phyloP scores from a whole-genome alignment of 2,329 filamentous ascomycete genomes.

The Aspergillus uvarum region DNA sequence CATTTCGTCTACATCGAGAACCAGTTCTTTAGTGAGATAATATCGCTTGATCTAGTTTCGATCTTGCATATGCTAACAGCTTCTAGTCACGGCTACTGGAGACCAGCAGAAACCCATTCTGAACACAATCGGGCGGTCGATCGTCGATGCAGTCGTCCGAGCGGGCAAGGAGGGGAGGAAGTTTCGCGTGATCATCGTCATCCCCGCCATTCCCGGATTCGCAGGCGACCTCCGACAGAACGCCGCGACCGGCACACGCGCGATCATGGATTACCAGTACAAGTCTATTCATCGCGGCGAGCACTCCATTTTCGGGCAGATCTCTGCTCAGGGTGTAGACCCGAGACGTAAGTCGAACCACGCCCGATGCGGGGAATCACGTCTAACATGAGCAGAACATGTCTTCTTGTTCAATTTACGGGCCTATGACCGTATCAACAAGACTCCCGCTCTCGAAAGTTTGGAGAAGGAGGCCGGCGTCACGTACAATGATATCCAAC shows the following conservation, averaged over 20 bases:
- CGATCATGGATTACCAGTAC: slow-evolving; percentile 99
- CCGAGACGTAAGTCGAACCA: slow-evolving; percentile 51
- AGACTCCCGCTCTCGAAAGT: slow-evolving; percentile 69
- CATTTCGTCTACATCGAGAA: slow-evolving; percentile 98
- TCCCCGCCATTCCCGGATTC: slow-evolving; percentile 90
- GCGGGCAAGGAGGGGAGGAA: slow-evolving; percentile 81
- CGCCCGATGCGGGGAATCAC: slow-evolving; percentile 36
- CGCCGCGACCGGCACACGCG: slow-evolving; percentile 79
- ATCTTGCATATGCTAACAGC: slow-evolving; percentile 44
- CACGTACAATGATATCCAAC: slow-evolving; percentile 80
- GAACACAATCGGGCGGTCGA: slow-evolving; percentile 83
- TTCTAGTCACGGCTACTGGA: slow-evolving; percentile 75
- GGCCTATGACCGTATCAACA: slow-evolving; percentile 88
- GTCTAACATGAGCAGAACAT: slow-evolving; percentile 53
- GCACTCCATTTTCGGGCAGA: slow-evolving; percentile 82
- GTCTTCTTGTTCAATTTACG: slow-evolving; percentile 94
- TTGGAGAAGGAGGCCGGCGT: slow-evolving; percentile 80
- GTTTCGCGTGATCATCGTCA: slow-evolving; percentile 85
- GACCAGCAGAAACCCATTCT: slow-evolving; percentile 82
- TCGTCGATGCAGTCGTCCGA: slow-evolving; percentile 83
- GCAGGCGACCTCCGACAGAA: slow-evolving; percentile 84
- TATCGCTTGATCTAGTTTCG: not conserved
- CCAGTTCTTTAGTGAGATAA: slow-evolving; percentile 80
- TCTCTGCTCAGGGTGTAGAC: slow-evolving; percentile 71
- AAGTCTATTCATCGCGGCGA: slow-evolving; percentile 91